Evolutionary conservation across 257 asterid species (phyloP).

Genomic region (Solanum virginianum): DNA sequence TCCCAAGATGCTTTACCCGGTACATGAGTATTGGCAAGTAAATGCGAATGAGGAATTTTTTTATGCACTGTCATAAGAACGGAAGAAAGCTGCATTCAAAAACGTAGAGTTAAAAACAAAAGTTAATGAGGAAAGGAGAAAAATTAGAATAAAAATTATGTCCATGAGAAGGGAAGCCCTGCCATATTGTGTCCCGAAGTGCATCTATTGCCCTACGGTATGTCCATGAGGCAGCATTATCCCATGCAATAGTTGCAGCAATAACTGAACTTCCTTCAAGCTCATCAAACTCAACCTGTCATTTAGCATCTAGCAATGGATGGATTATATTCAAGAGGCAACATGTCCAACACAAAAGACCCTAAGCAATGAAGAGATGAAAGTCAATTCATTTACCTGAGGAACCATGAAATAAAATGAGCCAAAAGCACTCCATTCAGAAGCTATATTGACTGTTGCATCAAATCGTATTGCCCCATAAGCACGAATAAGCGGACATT

Average conservation of each 20-base stretch:
- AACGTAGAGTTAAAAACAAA: background rate
- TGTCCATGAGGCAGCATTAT: constrained; percentile 52
- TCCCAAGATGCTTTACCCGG: constrained; percentile 76
- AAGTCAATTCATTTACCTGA: constrained; percentile 33
- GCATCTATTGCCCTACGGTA: constrained; percentile 56
- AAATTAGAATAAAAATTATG: background rate
- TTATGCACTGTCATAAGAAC: constrained; percentile 20
- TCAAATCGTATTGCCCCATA: constrained; percentile 93
- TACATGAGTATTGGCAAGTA: constrained; percentile 48
- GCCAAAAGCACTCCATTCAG: constrained; percentile 88
- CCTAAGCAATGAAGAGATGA: background rate
- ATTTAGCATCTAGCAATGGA: constrained; percentile 9
- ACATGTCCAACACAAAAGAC: background rate
- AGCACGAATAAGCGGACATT: constrained; percentile 82
- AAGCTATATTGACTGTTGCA: constrained; percentile 37
- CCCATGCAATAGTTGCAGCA: constrained; percentile 96
- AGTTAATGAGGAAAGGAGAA: background rate
- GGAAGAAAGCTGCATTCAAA: constrained; percentile 53
- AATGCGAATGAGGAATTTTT: constrained; percentile 20
- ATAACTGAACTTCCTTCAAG: constrained; percentile 80
- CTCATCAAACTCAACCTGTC: constrained; percentile 86
- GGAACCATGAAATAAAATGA: constrained; percentile 93
- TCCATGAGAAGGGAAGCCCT: constrained; percentile 24
- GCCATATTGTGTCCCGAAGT: constrained; percentile 57
- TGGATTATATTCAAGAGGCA: constrained; percentile 3